phyloP scores from a whole-genome alignment of 352 stramenopile species.

The Pythium dissotocum region DNA sequence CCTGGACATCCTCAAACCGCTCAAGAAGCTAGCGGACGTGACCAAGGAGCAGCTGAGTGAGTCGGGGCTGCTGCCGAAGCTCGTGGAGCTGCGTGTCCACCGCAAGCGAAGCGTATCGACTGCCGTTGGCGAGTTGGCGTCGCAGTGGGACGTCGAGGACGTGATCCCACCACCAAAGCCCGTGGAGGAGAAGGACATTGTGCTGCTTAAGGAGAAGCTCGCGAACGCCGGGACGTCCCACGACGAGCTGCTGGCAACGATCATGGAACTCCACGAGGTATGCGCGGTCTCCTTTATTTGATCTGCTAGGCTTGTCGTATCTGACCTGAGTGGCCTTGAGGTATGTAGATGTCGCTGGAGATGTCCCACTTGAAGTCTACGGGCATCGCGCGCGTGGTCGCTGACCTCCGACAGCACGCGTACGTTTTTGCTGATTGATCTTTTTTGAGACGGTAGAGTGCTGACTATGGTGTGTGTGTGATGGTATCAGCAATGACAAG shows the following conservation, averaged over 20 bases:
- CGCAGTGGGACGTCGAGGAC: not conserved
- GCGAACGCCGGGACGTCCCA: slow-evolving; percentile 49
- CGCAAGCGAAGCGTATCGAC: not conserved
- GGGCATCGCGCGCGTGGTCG: slow-evolving; percentile 60
- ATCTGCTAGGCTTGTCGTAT: too few relatives aligned
- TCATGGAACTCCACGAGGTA: slow-evolving; percentile 46
- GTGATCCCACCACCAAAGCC: slow-evolving; percentile 32
- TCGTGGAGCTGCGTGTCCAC: not conserved
- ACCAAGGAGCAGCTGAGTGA: not conserved
- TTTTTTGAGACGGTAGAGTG: not conserved
- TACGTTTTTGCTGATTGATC: slow-evolving; percentile 31
- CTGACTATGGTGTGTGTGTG: slow-evolving; percentile 4
- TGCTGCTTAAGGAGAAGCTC: slow-evolving; percentile 61
- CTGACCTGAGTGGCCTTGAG: too few relatives aligned
- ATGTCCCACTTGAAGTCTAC: slow-evolving; percentile 71
- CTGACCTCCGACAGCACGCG: slow-evolving; percentile 71
- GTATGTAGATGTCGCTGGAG: slow-evolving; percentile 44
- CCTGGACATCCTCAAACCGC: not conserved
- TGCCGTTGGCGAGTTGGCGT: not conserved
- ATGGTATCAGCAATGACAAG: slow-evolving; percentile 62
- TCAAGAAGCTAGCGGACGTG: not conserved
- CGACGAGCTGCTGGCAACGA: slow-evolving; percentile 62
- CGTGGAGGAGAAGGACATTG: slow-evolving; percentile 56
- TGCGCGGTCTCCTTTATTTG: too few relatives aligned
- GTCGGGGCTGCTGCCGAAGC: not conserved